Evolutionary conservation across 495 filamentous ascomycete species (phyloP), one percentile per base, ranked within the genome.

Genomic region (Aspergillus avenaceus): DNA sequence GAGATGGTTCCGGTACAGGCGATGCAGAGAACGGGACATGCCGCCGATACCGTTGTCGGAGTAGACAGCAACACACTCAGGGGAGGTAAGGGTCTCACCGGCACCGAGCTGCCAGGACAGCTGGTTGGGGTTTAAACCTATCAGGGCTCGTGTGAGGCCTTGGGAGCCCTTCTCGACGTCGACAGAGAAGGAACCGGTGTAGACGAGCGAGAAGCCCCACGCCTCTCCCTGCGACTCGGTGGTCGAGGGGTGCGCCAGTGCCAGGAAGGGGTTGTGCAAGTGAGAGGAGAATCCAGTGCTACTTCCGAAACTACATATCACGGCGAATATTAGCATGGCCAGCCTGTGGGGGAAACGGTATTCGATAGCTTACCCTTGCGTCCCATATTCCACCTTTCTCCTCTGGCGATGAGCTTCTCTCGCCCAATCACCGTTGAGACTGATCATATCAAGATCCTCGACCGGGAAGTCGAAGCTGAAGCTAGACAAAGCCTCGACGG

Each of bases 151-250:
- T 0, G 77, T 75, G 53, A 76, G 71, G 2, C 77, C 76, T 45
- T 80, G 76, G 0, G 77, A 79, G 54, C 75, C 72, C 37, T 79
- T 74, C 55, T 82, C 77, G 11, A 79, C 73, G 13, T 73, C 64
- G 4, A 72, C 70, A 6, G 71, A 59, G 59, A 79, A 80, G 0
- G 74, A 78, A 8, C 77, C 78, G 0, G 71, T 75, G 56, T 79
- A 81, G 18, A 82, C 58, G 7, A 81, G 70, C 8, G 76, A 77
- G 56, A 80, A 82, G 0, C 76, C 79, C 60, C 74, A 81, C 8
- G 71, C 76, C 21, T 79, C 66, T 4, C 77, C 79, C 12, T 64
- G 65, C 0, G 72, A 73, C 42, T 82, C 77, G 5, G 78, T 81
- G 4, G 76, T 74, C 9, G 65, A 66, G 0, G 78, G 73, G 23